Evolutionary conservation across 225 moss, liverwort and hornwort species (phyloP).

Genomic region (Neckera pumila): DNA sequence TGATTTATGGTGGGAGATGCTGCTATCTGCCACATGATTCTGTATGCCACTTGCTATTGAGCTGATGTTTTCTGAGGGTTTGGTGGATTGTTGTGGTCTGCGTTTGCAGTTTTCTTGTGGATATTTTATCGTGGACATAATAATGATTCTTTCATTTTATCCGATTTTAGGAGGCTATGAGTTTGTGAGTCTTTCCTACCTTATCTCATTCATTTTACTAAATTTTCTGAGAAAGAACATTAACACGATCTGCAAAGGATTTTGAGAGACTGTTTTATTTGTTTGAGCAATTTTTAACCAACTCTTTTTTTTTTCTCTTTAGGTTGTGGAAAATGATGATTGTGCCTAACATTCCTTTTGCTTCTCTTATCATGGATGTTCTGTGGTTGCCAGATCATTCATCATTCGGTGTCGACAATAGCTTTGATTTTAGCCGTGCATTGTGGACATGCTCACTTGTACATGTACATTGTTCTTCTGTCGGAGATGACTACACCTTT

Average conservation of each 20-base stretch:
- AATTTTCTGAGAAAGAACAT: not conserved
- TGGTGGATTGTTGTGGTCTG: constrained; percentile 1
- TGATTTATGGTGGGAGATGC: not conserved
- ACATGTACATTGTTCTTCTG: constrained; percentile 69
- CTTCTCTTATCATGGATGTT: not conserved
- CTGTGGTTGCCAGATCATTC: constrained; percentile 42
- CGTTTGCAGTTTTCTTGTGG: constrained; percentile 79
- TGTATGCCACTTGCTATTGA: not conserved
- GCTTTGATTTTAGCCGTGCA: constrained; percentile 67
- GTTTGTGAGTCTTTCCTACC: constrained; percentile 52
- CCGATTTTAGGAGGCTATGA: constrained; percentile 72
- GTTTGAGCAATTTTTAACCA: not conserved
- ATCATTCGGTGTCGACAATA: constrained; percentile 63
- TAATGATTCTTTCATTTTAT: constrained; percentile 50
- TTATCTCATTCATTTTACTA: not conserved
- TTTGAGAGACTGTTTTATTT: not conserved
- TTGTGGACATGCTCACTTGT: constrained; percentile 60
- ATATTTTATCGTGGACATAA: constrained; percentile 78
- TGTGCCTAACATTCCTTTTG: not conserved
- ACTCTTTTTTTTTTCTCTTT: not conserved
- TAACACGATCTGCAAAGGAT: not conserved
- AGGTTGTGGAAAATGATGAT: not conserved
- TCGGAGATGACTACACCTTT: constrained; percentile 87
- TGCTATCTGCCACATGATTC: not conserved
- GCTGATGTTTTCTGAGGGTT: not conserved